Conservation (phyloP, 345 rosid species). For the Eucalyptus microcorys region DNA sequence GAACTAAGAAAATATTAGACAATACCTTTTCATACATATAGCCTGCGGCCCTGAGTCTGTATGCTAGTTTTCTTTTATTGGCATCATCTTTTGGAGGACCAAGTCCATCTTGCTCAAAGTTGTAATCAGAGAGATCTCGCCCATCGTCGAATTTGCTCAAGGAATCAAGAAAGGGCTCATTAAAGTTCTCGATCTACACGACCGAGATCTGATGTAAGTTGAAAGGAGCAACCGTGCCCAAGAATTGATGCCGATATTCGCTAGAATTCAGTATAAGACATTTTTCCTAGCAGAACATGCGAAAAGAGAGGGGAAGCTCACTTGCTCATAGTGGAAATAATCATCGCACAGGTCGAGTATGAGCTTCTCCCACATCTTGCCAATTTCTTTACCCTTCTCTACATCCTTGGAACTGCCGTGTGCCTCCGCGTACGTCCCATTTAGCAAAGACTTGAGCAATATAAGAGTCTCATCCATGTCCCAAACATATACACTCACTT, state of each 20-base stretch:
- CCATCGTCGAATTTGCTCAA: constrained; percentile 61
- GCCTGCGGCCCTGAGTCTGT: constrained; percentile 52
- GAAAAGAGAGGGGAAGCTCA: constrained; percentile 4
- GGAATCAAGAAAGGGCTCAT: constrained; percentile 59
- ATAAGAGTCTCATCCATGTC: constrained; percentile 95
- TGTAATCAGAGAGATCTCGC: constrained; percentile 52
- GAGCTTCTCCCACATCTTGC: constrained; percentile 72
- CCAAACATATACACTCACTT: constrained; percentile 62
- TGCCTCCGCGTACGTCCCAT: constrained; percentile 46
- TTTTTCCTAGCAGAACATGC: not conserved
- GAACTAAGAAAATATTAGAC: not conserved
- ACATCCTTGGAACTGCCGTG: constrained; percentile 49
- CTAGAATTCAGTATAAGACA: not conserved
- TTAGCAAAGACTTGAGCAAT: constrained; percentile 71
- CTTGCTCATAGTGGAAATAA: constrained; percentile 71
- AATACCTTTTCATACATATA: constrained; percentile 53
- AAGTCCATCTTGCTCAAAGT: constrained; percentile 53
- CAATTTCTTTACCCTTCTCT: constrained; percentile 58
- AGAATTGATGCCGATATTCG: not conserved
- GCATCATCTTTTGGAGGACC: constrained; percentile 39
- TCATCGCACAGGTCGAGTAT: constrained; percentile 65
- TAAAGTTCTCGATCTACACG: constrained; percentile 70
- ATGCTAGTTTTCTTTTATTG: constrained; percentile 64
- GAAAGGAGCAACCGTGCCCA: not conserved
- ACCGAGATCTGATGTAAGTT: not conserved